Evolutionary conservation across 345 rosid species (phyloP).

Genomic region (Raphanus sativus): DNA sequence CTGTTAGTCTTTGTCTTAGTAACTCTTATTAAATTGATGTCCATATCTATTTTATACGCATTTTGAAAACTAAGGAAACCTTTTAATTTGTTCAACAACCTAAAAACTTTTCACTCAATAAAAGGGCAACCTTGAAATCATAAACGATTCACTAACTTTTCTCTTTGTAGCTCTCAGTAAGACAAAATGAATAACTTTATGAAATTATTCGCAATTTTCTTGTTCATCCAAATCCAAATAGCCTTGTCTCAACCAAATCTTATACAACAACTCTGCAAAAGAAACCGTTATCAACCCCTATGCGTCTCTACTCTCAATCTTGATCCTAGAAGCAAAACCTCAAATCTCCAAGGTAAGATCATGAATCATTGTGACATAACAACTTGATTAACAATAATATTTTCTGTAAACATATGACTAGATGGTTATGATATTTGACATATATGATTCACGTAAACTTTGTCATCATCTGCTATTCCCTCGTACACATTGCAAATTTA

Average conservation of each 20-base stretch:
- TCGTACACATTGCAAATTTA: background rate
- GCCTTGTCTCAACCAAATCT: constrained; percentile 12
- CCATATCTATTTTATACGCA: background rate
- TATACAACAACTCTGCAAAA: constrained; percentile 23
- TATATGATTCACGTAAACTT: background rate
- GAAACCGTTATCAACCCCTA: constrained; percentile 15
- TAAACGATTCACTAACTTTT: background rate
- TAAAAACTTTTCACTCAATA: too few species aligned
- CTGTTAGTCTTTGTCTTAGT: background rate
- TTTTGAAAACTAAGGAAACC: background rate
- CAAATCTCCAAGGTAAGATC: constrained; percentile 22
- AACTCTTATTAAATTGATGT: background rate
- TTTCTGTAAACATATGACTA: background rate
- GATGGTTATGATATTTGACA: background rate
- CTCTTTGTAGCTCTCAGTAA: background rate
- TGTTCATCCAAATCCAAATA: constrained; percentile 14
- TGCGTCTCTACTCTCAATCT: constrained; percentile 27
- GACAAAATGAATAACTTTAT: constrained; percentile 18
- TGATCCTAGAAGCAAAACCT: constrained; percentile 26
- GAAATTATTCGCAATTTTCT: constrained; percentile 6
- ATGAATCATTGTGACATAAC: background rate
- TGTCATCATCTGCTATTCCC: background rate
- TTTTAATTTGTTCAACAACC: background rate
- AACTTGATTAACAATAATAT: background rate
- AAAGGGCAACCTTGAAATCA: background rate